Evolutionary conservation across 1,139 yeast genomes (phyloP).

Genomic region (Pichia sp.): DNA sequence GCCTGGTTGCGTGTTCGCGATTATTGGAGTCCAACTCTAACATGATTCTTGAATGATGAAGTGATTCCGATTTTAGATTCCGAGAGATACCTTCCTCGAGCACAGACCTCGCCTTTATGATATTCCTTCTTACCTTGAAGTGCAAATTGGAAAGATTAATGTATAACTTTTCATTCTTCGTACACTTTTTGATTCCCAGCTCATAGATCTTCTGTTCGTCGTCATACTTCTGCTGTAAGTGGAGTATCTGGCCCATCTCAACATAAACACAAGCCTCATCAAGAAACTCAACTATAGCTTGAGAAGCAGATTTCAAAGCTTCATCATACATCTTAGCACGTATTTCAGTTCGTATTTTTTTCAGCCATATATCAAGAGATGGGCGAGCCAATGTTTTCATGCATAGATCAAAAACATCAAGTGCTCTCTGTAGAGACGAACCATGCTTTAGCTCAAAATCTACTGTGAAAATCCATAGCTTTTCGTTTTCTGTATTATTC

Average conservation of each 20-base stretch:
- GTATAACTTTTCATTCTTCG: slow-evolving; percentile 48
- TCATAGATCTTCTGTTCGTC: slow-evolving; percentile 44
- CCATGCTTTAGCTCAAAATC: slow-evolving; percentile 52
- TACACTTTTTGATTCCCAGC: slow-evolving; percentile 43
- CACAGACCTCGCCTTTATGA: slow-evolving; percentile 61
- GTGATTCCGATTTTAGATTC: slow-evolving; percentile 39
- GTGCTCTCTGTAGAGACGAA: slow-evolving; percentile 34
- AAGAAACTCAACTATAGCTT: slow-evolving; percentile 43
- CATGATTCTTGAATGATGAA: slow-evolving; percentile 54
- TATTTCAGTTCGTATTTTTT: slow-evolving; percentile 53
- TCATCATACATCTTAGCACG: slow-evolving; percentile 26
- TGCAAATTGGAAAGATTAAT: slow-evolving; percentile 44
- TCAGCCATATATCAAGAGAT: slow-evolving; percentile 52
- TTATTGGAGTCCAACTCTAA: slow-evolving; percentile 51
- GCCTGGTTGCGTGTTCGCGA: slow-evolving; percentile 43
- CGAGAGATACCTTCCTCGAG: slow-evolving; percentile 60
- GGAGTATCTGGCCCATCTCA: slow-evolving; percentile 51
- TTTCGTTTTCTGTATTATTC: slow-evolving; percentile 39
- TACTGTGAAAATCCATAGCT: slow-evolving; percentile 64
- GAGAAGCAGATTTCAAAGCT: slow-evolving; percentile 36
- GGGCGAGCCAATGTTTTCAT: slow-evolving; percentile 32
- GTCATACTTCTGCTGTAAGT: slow-evolving; percentile 24
- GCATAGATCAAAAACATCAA: slow-evolving; percentile 31
- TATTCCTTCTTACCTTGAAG: slow-evolving; percentile 32
- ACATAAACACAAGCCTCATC: slow-evolving; percentile 43